Evolutionary conservation across 768 basidiomycete species (phyloP).

Genomic region (Mycena galopus): DNA sequence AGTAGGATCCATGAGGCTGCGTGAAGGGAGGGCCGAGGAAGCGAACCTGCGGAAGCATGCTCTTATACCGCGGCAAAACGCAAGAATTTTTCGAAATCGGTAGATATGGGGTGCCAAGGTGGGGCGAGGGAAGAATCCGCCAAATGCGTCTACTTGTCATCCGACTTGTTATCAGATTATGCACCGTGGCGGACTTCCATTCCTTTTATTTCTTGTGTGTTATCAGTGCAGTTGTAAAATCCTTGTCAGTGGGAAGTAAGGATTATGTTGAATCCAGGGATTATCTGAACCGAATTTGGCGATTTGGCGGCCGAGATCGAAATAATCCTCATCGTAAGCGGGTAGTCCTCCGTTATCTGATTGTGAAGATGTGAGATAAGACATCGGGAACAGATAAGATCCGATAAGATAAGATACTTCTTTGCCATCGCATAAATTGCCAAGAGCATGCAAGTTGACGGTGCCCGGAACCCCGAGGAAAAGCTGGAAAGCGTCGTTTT

Average conservation of each 20-base stretch:
- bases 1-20: not conserved
- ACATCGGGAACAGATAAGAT: not conserved
- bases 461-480: no score
- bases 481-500: no score
- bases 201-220: no score
- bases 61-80: constrained; percentile 9
- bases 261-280: not conserved
- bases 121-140: constrained; percentile 2
- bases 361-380: not conserved
- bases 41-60: constrained; percentile 2
- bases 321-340: not conserved
- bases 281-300: not conserved
- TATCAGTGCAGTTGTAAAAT: no score
- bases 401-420: not conserved
- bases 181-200: not conserved
- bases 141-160: constrained; percentile 8
- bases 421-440: no score
- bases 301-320: not conserved
- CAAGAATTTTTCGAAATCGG: not conserved
- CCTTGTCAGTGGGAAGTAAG: not conserved
- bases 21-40: no score
- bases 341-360: not conserved
- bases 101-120: not conserved
- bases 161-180: constrained; percentile 17
- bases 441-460: no score